Conservation (phyloP, 2,329 filamentous ascomycete genomes). For the Ambrosiella beaveri region DNA sequence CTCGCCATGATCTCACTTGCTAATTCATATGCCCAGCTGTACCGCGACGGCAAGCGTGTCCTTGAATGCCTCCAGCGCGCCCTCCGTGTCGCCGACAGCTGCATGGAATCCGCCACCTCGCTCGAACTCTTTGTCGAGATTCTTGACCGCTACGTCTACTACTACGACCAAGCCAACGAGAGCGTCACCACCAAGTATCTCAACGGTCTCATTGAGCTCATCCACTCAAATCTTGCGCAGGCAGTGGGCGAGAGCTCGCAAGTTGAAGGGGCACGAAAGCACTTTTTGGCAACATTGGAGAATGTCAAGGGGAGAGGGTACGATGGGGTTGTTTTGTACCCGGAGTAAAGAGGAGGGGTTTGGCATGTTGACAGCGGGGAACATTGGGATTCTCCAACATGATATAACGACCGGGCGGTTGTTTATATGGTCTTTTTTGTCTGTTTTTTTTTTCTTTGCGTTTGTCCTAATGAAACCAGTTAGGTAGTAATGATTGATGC, state of each 20-base stretch:
- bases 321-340: slow-evolving; percentile 68
- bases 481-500: slow-evolving; percentile 2
- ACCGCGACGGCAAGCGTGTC: slow-evolving; percentile 92
- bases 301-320: slow-evolving; percentile 86
- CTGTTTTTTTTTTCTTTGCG: slow-evolving; percentile 2
- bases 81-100: slow-evolving; percentile 88
- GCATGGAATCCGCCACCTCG: slow-evolving; percentile 95
- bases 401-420: not conserved
- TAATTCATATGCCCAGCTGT: slow-evolving; percentile 41
- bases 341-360: slow-evolving; percentile 20
- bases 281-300: slow-evolving; percentile 87
- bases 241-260: slow-evolving; percentile 66
- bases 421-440: slow-evolving; percentile 2
- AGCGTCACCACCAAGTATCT: slow-evolving; percentile 96
- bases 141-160: slow-evolving; percentile 94
- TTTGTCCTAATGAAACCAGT: not conserved
- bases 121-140: slow-evolving; percentile 98
- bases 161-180: slow-evolving; percentile 98
- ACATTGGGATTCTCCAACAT: not conserved
- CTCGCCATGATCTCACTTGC: not conserved
- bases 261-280: slow-evolving; percentile 76
- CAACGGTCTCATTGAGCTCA: slow-evolving; percentile 93
- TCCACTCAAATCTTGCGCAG: slow-evolving; percentile 84
- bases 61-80: slow-evolving; percentile 91
- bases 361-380: not conserved